Evolutionary conservation across 208 protist genomes (phyloP), one percentile per base, ranked within the genome.

Genomic region (Borovskyia barvae): DNA sequence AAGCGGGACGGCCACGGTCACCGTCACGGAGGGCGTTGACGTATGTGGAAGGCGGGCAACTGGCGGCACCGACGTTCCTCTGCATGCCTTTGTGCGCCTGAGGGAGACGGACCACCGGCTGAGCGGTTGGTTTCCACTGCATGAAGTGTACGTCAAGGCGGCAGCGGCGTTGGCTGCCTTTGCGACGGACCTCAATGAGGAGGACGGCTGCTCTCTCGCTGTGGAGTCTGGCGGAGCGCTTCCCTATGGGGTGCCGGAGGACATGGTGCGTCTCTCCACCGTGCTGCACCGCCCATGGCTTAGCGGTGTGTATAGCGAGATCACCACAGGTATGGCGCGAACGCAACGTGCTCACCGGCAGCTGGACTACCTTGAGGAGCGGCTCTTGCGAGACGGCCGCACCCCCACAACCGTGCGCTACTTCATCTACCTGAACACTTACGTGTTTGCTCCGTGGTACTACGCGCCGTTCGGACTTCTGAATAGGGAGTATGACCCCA

Each of bases 391-490:
- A 11, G 89, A 95, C 72, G 77, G 76, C 61, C 60, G 73, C 20
- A 90, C 82, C 15, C 85, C 89, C 14, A 93, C 85, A 26, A 85
- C 81, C 8, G 71, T 93, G 49, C 89, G 89, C 14, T 85, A 82
- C 58, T 85, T 93, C 52, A 54, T 86, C 20, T 95, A 93, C 53
- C 47, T 90, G 24, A 52, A 82, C 32, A 66, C 20, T 2, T 92
- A 72, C 65, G 54, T 85, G n/a, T 93, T 95, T 52, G 39, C 78
- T 22, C 82, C 85, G 42, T 95, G 89, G 86, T 95, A 93, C 75
- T 93, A 87, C 67, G 70, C 85, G 3, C 89, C 89, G 5, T 92
- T 86, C 47, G 85, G 84, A 17, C 42, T 92, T n/a, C 75, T 95
- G 32, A 36, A 90, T 50, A 66, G 41, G 29, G 80, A 85, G 35